Evolutionary conservation across 371 early-diverging fungal species (phyloP).

Genomic region (Polyrhizophydium stewartii): DNA sequence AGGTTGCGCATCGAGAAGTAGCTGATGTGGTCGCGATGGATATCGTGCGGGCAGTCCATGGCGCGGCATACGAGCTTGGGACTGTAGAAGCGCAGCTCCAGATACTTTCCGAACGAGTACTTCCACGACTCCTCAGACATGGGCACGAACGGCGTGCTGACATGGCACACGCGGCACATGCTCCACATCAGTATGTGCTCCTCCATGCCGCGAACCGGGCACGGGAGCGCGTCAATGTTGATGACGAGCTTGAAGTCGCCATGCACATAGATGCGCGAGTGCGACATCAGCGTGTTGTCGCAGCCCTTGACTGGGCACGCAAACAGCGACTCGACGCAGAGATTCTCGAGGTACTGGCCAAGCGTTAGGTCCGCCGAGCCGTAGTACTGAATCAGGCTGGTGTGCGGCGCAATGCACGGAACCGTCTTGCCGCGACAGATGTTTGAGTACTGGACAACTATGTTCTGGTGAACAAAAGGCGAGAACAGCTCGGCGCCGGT

Average conservation of each 20-base stretch:
- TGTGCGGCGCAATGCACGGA: constrained; percentile 70
- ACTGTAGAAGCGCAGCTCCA: constrained; percentile 85
- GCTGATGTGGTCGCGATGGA: constrained; percentile 72
- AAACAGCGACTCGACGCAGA: constrained; percentile 62
- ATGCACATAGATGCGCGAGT: constrained; percentile 82
- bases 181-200: constrained; percentile 82
- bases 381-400: constrained; percentile 78
- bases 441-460: constrained; percentile 68
- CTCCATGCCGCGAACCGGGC: constrained; percentile 63
- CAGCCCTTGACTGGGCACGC: constrained; percentile 70
- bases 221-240: constrained; percentile 61
- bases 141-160: constrained; percentile 64
- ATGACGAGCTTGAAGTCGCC: constrained; percentile 72
- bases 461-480: too few relatives aligned
- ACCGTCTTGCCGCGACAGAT: constrained; percentile 58
- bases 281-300: constrained; percentile 61
- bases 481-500: too few relatives aligned
- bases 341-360: constrained; percentile 80
- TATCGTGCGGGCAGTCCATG: constrained; percentile 74
- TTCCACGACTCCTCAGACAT: constrained; percentile 87
- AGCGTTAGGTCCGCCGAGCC: constrained; percentile 73
- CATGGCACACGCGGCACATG: constrained; percentile 55
- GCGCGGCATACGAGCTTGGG: constrained; percentile 57
- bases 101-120: constrained; percentile 92
- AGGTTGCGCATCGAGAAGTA: constrained; percentile 71